Base-by-base conservation (phyloP, 176 grass and related monocot species). In the Zea luxurians region DNA sequence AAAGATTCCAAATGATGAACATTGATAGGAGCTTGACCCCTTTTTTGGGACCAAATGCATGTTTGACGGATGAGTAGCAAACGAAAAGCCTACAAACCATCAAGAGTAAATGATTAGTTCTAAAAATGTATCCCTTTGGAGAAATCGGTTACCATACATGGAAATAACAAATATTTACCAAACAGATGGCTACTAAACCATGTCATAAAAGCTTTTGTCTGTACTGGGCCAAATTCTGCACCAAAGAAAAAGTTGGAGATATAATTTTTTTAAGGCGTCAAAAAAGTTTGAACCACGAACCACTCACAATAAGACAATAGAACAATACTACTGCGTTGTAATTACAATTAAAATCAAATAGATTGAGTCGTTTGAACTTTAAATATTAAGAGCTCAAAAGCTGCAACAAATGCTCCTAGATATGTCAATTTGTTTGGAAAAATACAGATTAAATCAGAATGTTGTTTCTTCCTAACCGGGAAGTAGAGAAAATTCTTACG, bases 21-120 rank as follows among this genome's bases (percentile, higher is more conserved):
- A 27, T 0, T 27, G 27, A 27, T 27, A 27, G 27, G 27, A 27
- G 27, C 27, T 27, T 27, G 27, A 27, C 27, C 27, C 27, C 27
- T 27, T 27, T 27, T 27, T 27, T 27, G 27, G 27, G 27, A 27
- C 27, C 27, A 27, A 27, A 27, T 27, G 27, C 27, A 27, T 84
- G 64, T 88, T 88, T 73, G 79, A 82, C 67, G 13, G 48, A 72
- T 87, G 47, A 75, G 41, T 6, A 43, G 8, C 68, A 50, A 70
- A 80, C 8, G 45, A 45, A 83, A 37, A 79, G 11, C 46, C 86
- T 88, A 76, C 70, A 88, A 5, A 11, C 2, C 75, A 79, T 61
- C 44, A 73, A 74, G 66, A 64, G 44, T 61, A 55, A 54, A 55
- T 1, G 45, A 7, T 79, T 13, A 13, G 5, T 48, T 68, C 62